A percentile compares a stretch with the other conserved stretches of the same genome.
Evolutionary conservation across 83 land plant species (phyloP).

Genomic region (Thuja plicata): DNA sequence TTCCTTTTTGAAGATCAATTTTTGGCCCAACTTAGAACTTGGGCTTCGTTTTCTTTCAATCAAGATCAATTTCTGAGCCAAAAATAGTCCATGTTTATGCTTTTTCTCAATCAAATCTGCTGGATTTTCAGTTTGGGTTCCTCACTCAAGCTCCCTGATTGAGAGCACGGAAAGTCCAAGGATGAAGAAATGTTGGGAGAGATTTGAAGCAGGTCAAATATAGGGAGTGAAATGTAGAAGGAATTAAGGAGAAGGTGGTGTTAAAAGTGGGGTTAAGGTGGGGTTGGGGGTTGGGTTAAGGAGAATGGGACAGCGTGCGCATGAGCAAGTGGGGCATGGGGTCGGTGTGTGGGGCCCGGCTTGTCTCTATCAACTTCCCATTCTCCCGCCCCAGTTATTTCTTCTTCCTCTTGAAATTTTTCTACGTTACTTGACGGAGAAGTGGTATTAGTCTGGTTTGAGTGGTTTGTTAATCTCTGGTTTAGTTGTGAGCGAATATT

Average conservation of each 20-base stretch:
- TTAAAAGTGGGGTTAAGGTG: background rate
- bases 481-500: background rate
- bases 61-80: no score
- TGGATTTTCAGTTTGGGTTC: no score
- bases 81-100: no score
- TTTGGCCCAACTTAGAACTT: no score
- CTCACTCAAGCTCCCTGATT: background rate
- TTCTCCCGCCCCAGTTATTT: background rate
- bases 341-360: slow-evolving; percentile 6
- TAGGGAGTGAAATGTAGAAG: background rate
- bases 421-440: background rate
- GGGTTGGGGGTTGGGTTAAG: background rate
- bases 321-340: slow-evolving; percentile 14
- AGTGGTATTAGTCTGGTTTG: no score
- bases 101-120: no score
- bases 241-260: background rate
- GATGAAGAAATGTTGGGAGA: background rate
- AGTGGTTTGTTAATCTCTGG: background rate
- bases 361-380: background rate
- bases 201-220: slow-evolving; percentile 11
- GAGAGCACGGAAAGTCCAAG: background rate
- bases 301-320: slow-evolving; percentile 16
- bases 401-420: background rate
- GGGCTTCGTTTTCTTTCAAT: no score
- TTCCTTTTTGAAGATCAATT: no score